Percentiles rank a stretch among this genome's conserved stretches.
Conservation (phyloP, 257 asterid genomes). For the Nicotiana tabacum region DNA sequence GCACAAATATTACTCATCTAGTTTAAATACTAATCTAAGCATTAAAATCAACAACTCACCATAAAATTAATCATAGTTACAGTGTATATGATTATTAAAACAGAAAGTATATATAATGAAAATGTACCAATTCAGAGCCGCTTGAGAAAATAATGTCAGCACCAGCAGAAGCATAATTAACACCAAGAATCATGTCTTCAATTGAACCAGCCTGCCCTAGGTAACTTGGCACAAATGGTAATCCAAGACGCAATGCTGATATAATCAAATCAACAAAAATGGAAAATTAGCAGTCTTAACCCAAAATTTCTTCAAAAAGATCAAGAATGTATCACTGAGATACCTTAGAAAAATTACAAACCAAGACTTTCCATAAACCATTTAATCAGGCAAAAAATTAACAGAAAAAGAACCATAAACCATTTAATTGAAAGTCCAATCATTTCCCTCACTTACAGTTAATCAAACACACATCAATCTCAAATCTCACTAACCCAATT, state of each 20-base stretch:
- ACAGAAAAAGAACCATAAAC: too few relatives aligned
- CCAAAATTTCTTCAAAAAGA: neutral
- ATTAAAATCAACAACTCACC: neutral
- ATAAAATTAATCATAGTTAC: neutral
- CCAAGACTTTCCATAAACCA: too few relatives aligned
- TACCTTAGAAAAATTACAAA: too few relatives aligned
- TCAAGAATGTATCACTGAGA: too few relatives aligned
- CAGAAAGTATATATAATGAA: neutral
- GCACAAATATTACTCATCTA: neutral
- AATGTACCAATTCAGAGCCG: slow-evolving; percentile 82
- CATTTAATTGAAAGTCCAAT: too few relatives aligned
- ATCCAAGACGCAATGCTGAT: slow-evolving; percentile 67
- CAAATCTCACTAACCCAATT: too few relatives aligned
- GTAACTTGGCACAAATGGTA: slow-evolving; percentile 90
- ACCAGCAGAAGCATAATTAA: slow-evolving; percentile 93
- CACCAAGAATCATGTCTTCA: slow-evolving; percentile 65
- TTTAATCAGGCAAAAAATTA: too few relatives aligned
- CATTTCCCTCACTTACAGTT: too few relatives aligned
- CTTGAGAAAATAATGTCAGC: slow-evolving; percentile 91
- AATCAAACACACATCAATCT: too few relatives aligned
- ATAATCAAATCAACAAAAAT: slow-evolving; percentile 10
- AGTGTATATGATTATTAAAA: too few relatives aligned
- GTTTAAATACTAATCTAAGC: neutral
- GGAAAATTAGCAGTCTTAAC: neutral
- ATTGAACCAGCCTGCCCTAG: slow-evolving; percentile 60